These are phyloP conservation scores for Sporopachydermia lactativora DNA, from an alignment of 805 yeast genomes.

Conservation along the genomic window DNA sequence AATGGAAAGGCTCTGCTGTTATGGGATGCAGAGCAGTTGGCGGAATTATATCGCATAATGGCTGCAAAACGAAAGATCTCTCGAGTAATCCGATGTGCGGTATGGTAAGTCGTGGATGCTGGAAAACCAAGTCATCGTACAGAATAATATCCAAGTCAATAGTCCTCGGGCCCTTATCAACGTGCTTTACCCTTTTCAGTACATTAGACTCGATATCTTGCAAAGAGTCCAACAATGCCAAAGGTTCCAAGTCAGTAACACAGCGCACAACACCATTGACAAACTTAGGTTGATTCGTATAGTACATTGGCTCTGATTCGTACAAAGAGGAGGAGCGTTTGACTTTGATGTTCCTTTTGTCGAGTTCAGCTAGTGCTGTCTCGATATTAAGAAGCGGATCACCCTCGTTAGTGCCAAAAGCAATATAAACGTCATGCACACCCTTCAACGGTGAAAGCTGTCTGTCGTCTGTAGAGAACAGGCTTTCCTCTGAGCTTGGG, in stretches of 20 bases:
- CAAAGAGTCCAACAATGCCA: slow-evolving; percentile 40
- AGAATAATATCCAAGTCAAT: slow-evolving; percentile 82
- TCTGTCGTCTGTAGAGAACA: slow-evolving; percentile 11
- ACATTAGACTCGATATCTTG: slow-evolving; percentile 69
- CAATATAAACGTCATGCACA: slow-evolving; percentile 49
- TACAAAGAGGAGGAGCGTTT: slow-evolving; percentile 62
- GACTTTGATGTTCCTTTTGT: slow-evolving; percentile 30
- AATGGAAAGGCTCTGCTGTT: slow-evolving; percentile 65
- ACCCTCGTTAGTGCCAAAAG: slow-evolving; percentile 86
- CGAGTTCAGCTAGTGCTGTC: slow-evolving; percentile 36
- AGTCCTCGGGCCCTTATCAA: slow-evolving; percentile 85
- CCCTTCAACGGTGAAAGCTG: slow-evolving; percentile 1
- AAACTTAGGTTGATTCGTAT: slow-evolving; percentile 64
- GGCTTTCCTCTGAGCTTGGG: slow-evolving; percentile 5
- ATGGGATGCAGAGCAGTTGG: slow-evolving; percentile 67
- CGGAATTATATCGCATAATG: slow-evolving; percentile 68
- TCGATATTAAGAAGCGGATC: slow-evolving; percentile 48
- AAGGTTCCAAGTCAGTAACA: slow-evolving; percentile 49
- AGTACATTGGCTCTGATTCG: slow-evolving; percentile 89
- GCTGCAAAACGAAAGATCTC: slow-evolving; percentile 80
- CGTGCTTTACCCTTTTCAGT: slow-evolving; percentile 55
- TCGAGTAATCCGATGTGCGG: slow-evolving; percentile 88
- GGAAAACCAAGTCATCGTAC: slow-evolving; percentile 44
- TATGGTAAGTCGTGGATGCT: slow-evolving; percentile 43
- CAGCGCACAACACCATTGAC: slow-evolving; percentile 70